Evolutionary conservation across 257 asterid species (phyloP), one percentile per base, ranked within the genome.

Genomic region (Fraxinus pennsylvanica): DNA sequence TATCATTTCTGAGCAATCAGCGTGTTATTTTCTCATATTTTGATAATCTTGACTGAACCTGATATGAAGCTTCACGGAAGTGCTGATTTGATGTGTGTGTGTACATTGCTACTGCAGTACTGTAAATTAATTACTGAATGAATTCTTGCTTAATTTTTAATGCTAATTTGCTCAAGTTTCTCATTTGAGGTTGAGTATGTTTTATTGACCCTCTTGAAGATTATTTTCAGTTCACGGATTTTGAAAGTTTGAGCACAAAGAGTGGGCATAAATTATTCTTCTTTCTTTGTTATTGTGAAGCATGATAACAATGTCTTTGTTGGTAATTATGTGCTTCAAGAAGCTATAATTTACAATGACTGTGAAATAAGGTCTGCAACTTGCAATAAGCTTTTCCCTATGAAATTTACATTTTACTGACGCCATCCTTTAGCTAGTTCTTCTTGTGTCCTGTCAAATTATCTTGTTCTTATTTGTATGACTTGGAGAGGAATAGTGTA

Each of bases 361-460:
- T n/a, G 1, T 57, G 66, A n/a, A 57, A 57, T 57, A n/a, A 12
- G 66, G 29, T 57, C 4, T 57, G 2, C 9, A 57, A n/a, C 66
- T 57, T 59, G 13, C 50, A 10, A 12, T 43, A 9, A 43, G 0
- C 54, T 21, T 70, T 70, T 70, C 32, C 50, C 19, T 0, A 0
- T 29, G 76, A 27, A 72, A 76, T 54, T 22, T 25, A 33, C 21
- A 2, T 52, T 21, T 70, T 36, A 6, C 21, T 14, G 6, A 52
- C 27, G 41, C 32, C 65, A 70, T 35, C 27, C 39, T 74, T 71
- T 47, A 69, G 63, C 36, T 74, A 12, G 15, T 13, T 79, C 50
- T 38, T 73, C 47, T 73, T 67, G 72, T 74, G 54, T 73, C 19
- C 30, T 71, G 45, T 68, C 50, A 67, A 38, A 38, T 68, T 65